Evolutionary conservation across 805 yeast species (phyloP).

Genomic region (Osmozyma mogii): DNA sequence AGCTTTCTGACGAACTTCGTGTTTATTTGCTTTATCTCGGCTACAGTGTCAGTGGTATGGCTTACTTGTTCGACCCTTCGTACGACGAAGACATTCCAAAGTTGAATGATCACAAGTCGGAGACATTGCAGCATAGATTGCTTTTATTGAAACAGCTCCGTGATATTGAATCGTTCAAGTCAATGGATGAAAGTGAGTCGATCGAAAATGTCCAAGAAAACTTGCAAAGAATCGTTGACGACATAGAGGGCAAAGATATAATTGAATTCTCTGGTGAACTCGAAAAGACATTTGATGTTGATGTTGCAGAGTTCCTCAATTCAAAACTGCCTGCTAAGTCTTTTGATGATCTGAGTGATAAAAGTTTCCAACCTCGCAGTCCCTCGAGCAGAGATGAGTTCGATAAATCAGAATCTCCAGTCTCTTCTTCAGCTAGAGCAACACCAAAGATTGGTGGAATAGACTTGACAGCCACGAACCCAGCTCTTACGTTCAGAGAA

Average conservation of each 20-base stretch:
- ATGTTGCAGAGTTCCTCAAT: slow-evolving; percentile 10
- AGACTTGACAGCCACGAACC: slow-evolving; percentile 42
- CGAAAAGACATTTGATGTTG: slow-evolving; percentile 15
- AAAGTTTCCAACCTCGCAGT: no score
- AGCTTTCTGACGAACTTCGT: slow-evolving; percentile 44
- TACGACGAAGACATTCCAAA: slow-evolving; percentile 42
- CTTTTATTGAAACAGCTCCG: slow-evolving; percentile 25
- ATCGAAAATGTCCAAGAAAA: slow-evolving; percentile 25
- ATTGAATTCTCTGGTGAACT: slow-evolving; percentile 12
- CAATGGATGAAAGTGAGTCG: slow-evolving; percentile 15
- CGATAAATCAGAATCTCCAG: slow-evolving; percentile 6
- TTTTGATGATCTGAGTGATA: no score
- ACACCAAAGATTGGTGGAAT: slow-evolving; percentile 38
- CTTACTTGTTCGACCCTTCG: slow-evolving; percentile 68
- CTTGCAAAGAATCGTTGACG: slow-evolving; percentile 25
- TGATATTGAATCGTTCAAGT: slow-evolving; percentile 14
- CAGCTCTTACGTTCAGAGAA: slow-evolving; percentile 50
- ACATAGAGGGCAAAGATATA: slow-evolving; percentile 17
- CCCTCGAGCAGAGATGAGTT: no score
- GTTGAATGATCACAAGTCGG: slow-evolving; percentile 20
- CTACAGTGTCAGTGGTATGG: slow-evolving; percentile 58
- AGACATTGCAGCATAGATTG: slow-evolving; percentile 29
- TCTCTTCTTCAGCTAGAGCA: slow-evolving; percentile 32
- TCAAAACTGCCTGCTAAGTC: background rate
- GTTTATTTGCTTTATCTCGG: slow-evolving; percentile 50